These are phyloP conservation scores for Apium graveolens DNA, from an alignment of 129 eudicot species.

Conservation along the genomic window DNA sequence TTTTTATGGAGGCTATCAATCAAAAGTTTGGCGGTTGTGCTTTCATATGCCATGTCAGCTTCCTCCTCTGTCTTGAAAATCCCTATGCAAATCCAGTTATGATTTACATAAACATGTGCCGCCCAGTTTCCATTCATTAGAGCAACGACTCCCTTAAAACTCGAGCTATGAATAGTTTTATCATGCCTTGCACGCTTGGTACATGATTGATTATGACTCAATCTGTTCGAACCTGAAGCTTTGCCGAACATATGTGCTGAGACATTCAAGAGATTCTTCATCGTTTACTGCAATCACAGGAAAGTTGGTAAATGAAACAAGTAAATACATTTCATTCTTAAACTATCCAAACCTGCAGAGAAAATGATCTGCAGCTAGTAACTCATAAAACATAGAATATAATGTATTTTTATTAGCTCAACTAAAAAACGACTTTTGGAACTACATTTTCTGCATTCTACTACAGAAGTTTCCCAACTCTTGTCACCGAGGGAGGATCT, in stretches of 20 bases:
- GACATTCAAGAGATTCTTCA: not conserved
- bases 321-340: too few species aligned
- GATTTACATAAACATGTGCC: not conserved
- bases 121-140: not conserved
- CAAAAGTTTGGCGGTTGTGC: not conserved
- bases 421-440: too few species aligned
- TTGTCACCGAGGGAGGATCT: too few species aligned
- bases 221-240: not conserved
- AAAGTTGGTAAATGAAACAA: not conserved
- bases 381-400: too few species aligned
- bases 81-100: not conserved
- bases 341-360: too few species aligned
- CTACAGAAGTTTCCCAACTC: too few species aligned
- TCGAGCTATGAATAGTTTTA: not conserved
- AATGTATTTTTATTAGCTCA: too few species aligned
- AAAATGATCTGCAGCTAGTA: too few species aligned
- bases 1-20: not conserved
- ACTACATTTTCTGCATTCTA: too few species aligned
- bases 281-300: not conserved
- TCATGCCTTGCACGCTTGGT: not conserved
- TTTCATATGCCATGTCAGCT: not conserved
- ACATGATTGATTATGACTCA: not conserved
- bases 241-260: not conserved
- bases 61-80: not conserved
- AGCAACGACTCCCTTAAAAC: conserved; percentile 2